These are phyloP conservation scores for Neocucurbitaria cava DNA, from an alignment of 2,329 filamentous ascomycete genomes.

Conservation along the genomic window DNA sequence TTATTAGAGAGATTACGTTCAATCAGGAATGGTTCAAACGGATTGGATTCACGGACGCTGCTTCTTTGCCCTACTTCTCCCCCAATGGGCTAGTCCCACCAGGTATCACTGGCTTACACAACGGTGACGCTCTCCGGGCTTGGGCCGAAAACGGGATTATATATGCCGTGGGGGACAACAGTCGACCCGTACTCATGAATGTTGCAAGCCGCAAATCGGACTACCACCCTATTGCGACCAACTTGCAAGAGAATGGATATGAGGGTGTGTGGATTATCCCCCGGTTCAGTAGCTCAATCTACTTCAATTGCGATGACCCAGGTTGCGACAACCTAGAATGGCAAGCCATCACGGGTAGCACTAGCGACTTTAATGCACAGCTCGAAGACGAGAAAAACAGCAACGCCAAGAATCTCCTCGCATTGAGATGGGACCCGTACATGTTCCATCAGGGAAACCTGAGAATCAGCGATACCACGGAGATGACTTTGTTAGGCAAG, in stretches of 20 bases:
- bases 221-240: constrained; percentile 62
- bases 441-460: constrained; percentile 70
- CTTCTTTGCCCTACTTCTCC: constrained; percentile 50
- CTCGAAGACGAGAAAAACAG: constrained; percentile 58
- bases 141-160: constrained; percentile 64
- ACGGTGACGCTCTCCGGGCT: constrained; percentile 64
- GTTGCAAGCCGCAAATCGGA: constrained; percentile 16
- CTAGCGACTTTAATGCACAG: constrained; percentile 58
- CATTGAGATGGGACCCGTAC: constrained; percentile 57
- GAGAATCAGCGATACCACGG: constrained; percentile 54
- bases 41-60: constrained; percentile 54
- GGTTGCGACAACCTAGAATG: constrained; percentile 63
- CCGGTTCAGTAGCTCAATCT: constrained; percentile 65
- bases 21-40: constrained; percentile 64
- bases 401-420: constrained; percentile 38
- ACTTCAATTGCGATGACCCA: constrained; percentile 66
- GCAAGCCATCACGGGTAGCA: constrained; percentile 62
- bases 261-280: constrained; percentile 62
- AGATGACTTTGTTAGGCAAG: constrained; percentile 55
- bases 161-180: constrained; percentile 67
- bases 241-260: constrained; percentile 58
- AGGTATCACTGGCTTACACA: constrained; percentile 67
- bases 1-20: constrained; percentile 63
- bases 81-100: constrained; percentile 64
- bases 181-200: constrained; percentile 61